Base-by-base conservation (phyloP, 2,329 filamentous ascomycete species). In the Cordyceps cicadae region DNA sequence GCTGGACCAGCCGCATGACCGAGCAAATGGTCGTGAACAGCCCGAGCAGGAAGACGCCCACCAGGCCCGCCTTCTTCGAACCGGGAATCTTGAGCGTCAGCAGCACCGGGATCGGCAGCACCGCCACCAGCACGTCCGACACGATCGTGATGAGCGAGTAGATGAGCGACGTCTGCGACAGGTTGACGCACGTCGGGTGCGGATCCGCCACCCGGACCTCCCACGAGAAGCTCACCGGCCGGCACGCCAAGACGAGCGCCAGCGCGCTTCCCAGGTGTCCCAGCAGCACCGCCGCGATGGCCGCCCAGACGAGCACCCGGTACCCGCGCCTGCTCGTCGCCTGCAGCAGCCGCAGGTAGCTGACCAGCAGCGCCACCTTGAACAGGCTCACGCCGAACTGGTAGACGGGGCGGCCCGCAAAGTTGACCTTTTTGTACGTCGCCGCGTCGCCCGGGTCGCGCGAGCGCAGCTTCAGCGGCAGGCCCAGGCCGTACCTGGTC, bases 11-110 rank as follows among this genome's bases (percentile, higher is more conserved):
- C 8, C 81, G 75, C 59, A 83, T 67, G 54, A 83, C 72, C 2
- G 80, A 82, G 66, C 81, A 83, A 12, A 82, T 62, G 0, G 80
- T 83, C 0, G 80, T 83, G 65, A 83, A 82, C 1, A 83, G 71
- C 0, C 81, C 81, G 0, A 83, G 72, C 1, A 78, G 69, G 64
- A 84, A 83, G 43, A 83, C 77, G 34, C 68, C 75, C 15, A 81
- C 77, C 0, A 83, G 74, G 5, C 78, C 79, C 2, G 78, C 57
- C 63, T 83, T 83, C 67, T 81, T 81, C 6, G 70, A 71, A 0
- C 68, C 59, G 21, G 71, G 75, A 49, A 83, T 74, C 54, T 81
- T 80, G 24, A 83, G 70, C 57, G 73, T 71, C 1, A 80, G 55
- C 2, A 83, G 72, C 1, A 82, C 70, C 0, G 80, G 80, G 21